Evolutionary conservation across 1,284 basidiomycete genomes (phyloP), one percentile per base, ranked within the genome.

Genomic region (Pseudozyma tsukubaensis): DNA sequence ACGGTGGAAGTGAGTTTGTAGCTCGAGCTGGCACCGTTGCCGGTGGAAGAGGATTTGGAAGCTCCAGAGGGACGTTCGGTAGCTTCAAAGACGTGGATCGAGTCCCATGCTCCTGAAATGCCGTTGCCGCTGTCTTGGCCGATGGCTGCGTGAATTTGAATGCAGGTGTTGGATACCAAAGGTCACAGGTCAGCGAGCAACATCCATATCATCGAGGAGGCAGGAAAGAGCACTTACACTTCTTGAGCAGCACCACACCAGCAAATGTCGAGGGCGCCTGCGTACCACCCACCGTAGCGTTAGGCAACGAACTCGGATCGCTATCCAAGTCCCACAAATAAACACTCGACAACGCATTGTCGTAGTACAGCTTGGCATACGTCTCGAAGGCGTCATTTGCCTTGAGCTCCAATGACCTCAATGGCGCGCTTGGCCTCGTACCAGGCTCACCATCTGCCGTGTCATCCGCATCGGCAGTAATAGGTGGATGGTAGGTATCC

Each of bases 291-390:
- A 69, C 69, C 5, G 67, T 37, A 1, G 63, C 69, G 13, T 54
- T 60, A 9, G 66, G 19, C 16, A 76, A 51, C 37, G 65, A 58
- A 57, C 69, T 73, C 18, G 72, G 57, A n/a, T 76, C 77, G 34
- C 97, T 94, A 62, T 97, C 95, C 19, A 96, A 88, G 83, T 99
- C 97, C 97, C 97, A 99, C 12, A 99, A 89, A 85, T 97, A 99
- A 16, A 97, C 96, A 18, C 92, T 94, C n/a, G 94, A 97, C 1
- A 94, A 91, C 5, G 97, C 97, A 6, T 95, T 94, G 85, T 98
- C 96, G 85, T 90, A 97, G 88, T 99, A 99, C 93, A 98, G 90
- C 86, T 98, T 94, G 48, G 95, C 90, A 85, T 99, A 99, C 2
- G 94, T 94, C 84, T 97, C 94, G 81, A 99, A 99, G 1, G 94